Conservation (phyloP, 2,329 filamentous ascomycete genomes). For the Bipolaris sorokiniana region DNA sequence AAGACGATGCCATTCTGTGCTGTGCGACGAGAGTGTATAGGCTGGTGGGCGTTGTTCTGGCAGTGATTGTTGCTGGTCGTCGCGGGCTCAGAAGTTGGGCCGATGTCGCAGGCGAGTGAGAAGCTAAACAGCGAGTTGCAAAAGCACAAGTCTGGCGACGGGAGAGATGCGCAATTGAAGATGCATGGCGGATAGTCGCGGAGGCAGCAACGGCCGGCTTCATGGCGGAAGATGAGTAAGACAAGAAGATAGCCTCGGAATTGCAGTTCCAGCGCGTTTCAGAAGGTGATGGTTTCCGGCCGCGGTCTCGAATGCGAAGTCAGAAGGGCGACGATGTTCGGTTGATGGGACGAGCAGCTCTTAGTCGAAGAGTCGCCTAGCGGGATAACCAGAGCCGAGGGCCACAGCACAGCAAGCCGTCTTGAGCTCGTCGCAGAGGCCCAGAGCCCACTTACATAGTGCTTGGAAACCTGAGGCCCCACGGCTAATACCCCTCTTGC, state of each 20-base stretch:
- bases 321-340: constrained; percentile 19
- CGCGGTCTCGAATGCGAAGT: constrained; percentile 32
- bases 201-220: constrained; percentile 37
- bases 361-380: constrained; percentile 25
- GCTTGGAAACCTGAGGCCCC: background rate
- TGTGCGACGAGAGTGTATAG: constrained; percentile 22
- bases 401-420: constrained; percentile 20
- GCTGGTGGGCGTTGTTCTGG: constrained; percentile 9
- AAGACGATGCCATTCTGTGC: constrained; percentile 46
- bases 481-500: constrained; percentile 21
- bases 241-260: constrained; percentile 37
- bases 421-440: constrained; percentile 20
- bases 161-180: constrained; percentile 28
- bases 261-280: constrained; percentile 9
- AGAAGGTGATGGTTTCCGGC: constrained; percentile 31
- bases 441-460: background rate
- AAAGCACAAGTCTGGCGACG: constrained; percentile 34
- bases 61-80: constrained; percentile 13
- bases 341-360: constrained; percentile 15
- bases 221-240: constrained; percentile 31
- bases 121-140: constrained; percentile 40
- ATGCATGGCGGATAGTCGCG: constrained; percentile 35
- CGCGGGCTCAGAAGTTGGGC: constrained; percentile 27
- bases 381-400: constrained; percentile 43
- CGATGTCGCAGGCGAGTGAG: constrained; percentile 32